phyloP scores from a whole-genome alignment of 225 moss, liverwort and hornwort genomes.

The Anthoceros angustus region DNA sequence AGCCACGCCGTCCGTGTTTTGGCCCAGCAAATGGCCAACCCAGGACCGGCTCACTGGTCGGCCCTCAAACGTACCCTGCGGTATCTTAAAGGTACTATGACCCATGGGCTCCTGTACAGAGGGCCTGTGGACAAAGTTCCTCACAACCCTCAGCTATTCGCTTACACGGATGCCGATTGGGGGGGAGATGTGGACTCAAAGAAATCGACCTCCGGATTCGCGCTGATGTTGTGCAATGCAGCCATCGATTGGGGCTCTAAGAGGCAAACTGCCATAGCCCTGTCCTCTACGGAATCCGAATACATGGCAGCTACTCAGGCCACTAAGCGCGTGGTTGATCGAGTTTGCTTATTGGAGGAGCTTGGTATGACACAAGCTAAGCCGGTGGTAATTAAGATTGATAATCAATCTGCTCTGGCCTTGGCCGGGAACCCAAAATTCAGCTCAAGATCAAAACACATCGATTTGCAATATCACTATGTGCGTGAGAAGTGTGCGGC shows the following conservation, averaged over 20 bases:
- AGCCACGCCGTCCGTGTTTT: not conserved
- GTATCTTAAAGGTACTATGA: not conserved
- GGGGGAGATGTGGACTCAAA: slow-evolving; percentile 1
- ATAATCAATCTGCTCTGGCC: too few relatives aligned
- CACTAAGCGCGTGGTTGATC: too few relatives aligned
- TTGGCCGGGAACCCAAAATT: too few relatives aligned
- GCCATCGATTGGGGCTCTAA: slow-evolving; percentile 7
- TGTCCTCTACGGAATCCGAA: too few relatives aligned
- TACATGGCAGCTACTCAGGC: too few relatives aligned
- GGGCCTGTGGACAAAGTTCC: not conserved
- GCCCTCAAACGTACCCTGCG: slow-evolving; percentile 5
- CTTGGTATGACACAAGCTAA: too few relatives aligned
- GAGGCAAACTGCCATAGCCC: too few relatives aligned
- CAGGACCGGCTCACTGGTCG: slow-evolving; percentile 7
- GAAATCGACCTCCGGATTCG: slow-evolving; percentile 6
- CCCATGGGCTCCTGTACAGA: not conserved
- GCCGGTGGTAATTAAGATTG: too few relatives aligned
- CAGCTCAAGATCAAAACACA: too few relatives aligned
- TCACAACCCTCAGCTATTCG: not conserved
- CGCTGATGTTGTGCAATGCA: not conserved
- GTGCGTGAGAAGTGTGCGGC: too few relatives aligned
- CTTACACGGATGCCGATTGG: slow-evolving; percentile 8
- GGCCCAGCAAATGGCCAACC: not conserved
- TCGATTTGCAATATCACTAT: too few relatives aligned
- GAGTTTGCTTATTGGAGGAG: too few relatives aligned